Conservation (phyloP, 2,329 filamentous ascomycete species). For the Nothomitra cinnamomea region DNA sequence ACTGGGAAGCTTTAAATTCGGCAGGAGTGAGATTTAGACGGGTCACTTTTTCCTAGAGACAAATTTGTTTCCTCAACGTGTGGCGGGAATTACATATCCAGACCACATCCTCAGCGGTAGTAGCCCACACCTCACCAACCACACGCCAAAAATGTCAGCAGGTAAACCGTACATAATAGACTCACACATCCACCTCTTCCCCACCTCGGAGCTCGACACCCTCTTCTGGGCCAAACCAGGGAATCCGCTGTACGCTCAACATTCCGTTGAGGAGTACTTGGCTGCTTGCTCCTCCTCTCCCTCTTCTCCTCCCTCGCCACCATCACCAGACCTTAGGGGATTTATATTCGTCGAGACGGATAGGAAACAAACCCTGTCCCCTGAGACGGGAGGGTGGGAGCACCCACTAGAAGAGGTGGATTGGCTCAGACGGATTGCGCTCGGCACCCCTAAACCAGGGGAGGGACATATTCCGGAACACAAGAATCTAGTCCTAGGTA, state of each 20-base stretch:
- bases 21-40: too few species aligned
- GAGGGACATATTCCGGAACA: slow-evolving; percentile 40
- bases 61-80: too few species aligned
- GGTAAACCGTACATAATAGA: slow-evolving; percentile 45
- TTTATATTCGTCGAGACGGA: slow-evolving; percentile 78
- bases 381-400: slow-evolving; percentile 40
- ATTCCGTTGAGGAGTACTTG: slow-evolving; percentile 46
- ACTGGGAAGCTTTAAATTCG: too few species aligned
- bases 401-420: slow-evolving; percentile 55
- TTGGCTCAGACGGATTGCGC: slow-evolving; percentile 48
- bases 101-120: background rate
- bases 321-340: slow-evolving; percentile 31
- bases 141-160: background rate
- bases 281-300: slow-evolving; percentile 7
- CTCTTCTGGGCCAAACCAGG: slow-evolving; percentile 52
- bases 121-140: background rate
- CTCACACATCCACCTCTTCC: slow-evolving; percentile 83
- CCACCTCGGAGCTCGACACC: slow-evolving; percentile 43
- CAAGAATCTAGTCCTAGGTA: slow-evolving; percentile 42
- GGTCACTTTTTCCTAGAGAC: too few species aligned
- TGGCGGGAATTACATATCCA: too few species aligned
- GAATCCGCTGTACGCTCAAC: slow-evolving; percentile 43
- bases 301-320: slow-evolving; percentile 21
- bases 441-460: slow-evolving; percentile 36
- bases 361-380: slow-evolving; percentile 40